Conservation (phyloP, 1,284 basidiomycete species). For the Mycena sp. region DNA sequence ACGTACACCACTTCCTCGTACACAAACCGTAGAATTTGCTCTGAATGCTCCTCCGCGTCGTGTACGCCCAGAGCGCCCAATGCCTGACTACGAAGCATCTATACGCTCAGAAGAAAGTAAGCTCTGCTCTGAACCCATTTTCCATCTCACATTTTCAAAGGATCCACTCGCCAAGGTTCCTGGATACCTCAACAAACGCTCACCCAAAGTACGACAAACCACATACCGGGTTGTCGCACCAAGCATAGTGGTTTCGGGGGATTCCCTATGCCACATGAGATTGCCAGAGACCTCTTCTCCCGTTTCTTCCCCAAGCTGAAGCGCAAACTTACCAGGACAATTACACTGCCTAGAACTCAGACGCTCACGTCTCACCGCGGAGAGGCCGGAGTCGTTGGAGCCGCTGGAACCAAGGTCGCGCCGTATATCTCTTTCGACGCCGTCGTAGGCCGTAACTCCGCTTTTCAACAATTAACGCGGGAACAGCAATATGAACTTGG, state of each 20-base stretch:
- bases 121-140: not conserved
- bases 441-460: slow-evolving; percentile 86
- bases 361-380: slow-evolving; percentile 62
- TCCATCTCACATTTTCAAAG: slow-evolving; percentile 24
- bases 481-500: slow-evolving; percentile 93
- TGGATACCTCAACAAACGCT: slow-evolving; percentile 29
- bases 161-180: slow-evolving; percentile 33
- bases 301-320: slow-evolving; percentile 67
- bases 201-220: slow-evolving; percentile 31
- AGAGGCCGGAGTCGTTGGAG: slow-evolving; percentile 33
- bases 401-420: slow-evolving; percentile 62
- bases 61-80: slow-evolving; percentile 10
- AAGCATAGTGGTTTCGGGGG: slow-evolving; percentile 78
- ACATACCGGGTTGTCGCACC: slow-evolving; percentile 37
- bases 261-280: slow-evolving; percentile 84
- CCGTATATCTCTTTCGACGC: slow-evolving; percentile 91
- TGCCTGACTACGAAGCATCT: slow-evolving; percentile 32
- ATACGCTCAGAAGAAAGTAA: slow-evolving; percentile 17
- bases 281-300: slow-evolving; percentile 59
- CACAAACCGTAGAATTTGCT: slow-evolving; percentile 70
- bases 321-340: slow-evolving; percentile 62
- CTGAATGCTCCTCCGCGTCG: slow-evolving; percentile 32
- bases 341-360: slow-evolving; percentile 79
- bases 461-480: slow-evolving; percentile 82
- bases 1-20: slow-evolving; percentile 51